Conservation (phyloP, 768 basidiomycete genomes). For the Galerina marginata region DNA sequence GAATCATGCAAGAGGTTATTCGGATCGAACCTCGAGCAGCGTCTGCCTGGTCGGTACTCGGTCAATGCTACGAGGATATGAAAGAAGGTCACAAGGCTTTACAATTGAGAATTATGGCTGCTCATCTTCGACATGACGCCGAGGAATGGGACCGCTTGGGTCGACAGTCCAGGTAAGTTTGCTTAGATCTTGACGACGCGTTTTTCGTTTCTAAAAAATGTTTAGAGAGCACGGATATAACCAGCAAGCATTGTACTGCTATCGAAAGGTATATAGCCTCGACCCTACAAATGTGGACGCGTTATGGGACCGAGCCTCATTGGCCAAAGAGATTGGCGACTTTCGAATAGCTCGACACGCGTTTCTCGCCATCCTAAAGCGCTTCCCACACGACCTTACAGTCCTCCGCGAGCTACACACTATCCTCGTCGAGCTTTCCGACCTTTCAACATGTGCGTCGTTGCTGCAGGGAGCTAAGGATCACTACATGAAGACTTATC, state of each 20-base stretch:
- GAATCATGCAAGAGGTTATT: constrained; percentile 90
- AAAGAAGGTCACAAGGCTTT: constrained; percentile 72
- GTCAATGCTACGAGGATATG: constrained; percentile 80
- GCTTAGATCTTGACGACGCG: background rate
- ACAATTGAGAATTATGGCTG: constrained; percentile 87
- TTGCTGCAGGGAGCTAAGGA: constrained; percentile 80
- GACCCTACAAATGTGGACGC: constrained; percentile 85
- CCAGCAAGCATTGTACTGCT: constrained; percentile 93
- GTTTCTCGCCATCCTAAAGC: constrained; percentile 73
- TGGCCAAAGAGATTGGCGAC: constrained; percentile 80
- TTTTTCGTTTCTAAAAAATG: background rate
- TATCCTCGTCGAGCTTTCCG: constrained; percentile 75
- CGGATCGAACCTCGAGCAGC: constrained; percentile 88
- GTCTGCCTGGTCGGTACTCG: constrained; percentile 87
- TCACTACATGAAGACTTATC: constrained; percentile 60
- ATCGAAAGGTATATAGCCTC: constrained; percentile 77
- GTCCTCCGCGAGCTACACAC: constrained; percentile 81
- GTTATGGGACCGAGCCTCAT: constrained; percentile 86
- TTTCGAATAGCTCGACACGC: constrained; percentile 66
- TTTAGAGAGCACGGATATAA: constrained; percentile 69
- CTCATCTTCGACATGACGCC: constrained; percentile 82
- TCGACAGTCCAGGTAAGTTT: constrained; percentile 65
- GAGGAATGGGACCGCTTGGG: constrained; percentile 91
- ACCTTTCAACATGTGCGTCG: constrained; percentile 64
- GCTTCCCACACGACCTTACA: constrained; percentile 78